A percentile compares a stretch with the other conserved stretches of the same genome.
phyloP scores from a whole-genome alignment of 192 early-diverging fungal species.

The Umbelopsis ramanniana region DNA sequence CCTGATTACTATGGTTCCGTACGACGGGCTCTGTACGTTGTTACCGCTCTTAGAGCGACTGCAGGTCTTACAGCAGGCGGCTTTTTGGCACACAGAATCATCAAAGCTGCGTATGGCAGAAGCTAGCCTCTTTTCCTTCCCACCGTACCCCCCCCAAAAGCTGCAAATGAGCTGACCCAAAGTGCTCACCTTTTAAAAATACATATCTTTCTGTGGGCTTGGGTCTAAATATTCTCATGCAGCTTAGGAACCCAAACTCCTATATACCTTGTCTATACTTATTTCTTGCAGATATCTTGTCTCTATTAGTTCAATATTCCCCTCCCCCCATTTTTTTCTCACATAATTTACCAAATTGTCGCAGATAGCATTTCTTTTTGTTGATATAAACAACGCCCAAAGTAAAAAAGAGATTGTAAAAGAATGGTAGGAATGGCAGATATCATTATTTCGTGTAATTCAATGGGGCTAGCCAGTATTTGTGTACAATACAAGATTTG shows the following conservation, averaged over 20 bases:
- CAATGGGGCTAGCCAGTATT: slow-evolving; percentile 2
- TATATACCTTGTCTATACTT: slow-evolving; percentile 22
- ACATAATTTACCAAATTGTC: slow-evolving; percentile 10
- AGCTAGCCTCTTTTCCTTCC: not conserved
- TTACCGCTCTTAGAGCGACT: not conserved
- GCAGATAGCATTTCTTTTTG: slow-evolving; percentile 1
- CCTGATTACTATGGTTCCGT: slow-evolving; percentile 10
- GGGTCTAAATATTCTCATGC: slow-evolving; percentile 1
- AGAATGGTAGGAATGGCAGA: not conserved
- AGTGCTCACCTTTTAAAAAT: slow-evolving; percentile 1
- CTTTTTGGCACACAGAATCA: slow-evolving; percentile 13
- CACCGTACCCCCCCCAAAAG: not conserved
- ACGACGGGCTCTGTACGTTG: slow-evolving; percentile 11
- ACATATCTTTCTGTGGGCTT: not conserved
- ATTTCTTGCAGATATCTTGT: slow-evolving; percentile 15
- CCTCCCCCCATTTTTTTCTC: not conserved
- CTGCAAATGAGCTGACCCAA: not conserved
- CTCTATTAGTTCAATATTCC: slow-evolving; percentile 1
- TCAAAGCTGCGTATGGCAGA: slow-evolving; percentile 7
- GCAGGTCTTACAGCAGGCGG: slow-evolving; percentile 7
- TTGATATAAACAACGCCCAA: slow-evolving; percentile 1
- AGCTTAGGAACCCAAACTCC: not conserved
- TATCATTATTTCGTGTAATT: slow-evolving; percentile 12
- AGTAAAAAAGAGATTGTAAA: not conserved
- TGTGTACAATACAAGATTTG: slow-evolving; percentile 9